These are phyloP conservation scores for Phialophora verrucosa DNA, from an alignment of 2,329 filamentous ascomycete genomes.

Conservation along the genomic window DNA sequence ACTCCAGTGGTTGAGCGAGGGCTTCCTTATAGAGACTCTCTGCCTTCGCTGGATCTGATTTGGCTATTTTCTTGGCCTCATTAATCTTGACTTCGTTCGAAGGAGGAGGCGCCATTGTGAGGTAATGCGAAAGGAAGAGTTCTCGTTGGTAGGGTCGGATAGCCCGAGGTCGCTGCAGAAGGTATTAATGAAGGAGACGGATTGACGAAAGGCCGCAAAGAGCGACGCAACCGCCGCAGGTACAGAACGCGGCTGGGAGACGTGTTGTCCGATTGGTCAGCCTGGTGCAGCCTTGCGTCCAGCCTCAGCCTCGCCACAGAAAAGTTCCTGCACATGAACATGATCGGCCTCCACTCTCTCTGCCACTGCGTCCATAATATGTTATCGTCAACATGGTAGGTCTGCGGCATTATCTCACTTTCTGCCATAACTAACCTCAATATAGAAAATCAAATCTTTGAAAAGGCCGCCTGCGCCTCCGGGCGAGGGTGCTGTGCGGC, in stretches of 20 bases:
- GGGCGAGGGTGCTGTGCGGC: slow-evolving; percentile 52
- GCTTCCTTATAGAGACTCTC: slow-evolving; percentile 89
- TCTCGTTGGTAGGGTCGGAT: neutral
- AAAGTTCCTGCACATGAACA: slow-evolving; percentile 15
- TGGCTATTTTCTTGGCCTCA: slow-evolving; percentile 84
- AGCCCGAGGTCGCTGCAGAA: neutral
- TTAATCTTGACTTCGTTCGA: slow-evolving; percentile 72
- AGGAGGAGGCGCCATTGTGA: slow-evolving; percentile 53
- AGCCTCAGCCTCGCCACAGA: slow-evolving; percentile 9
- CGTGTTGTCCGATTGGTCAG: slow-evolving; percentile 6
- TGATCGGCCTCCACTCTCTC: neutral
- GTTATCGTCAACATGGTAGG: slow-evolving; percentile 27
- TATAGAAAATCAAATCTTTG: slow-evolving; percentile 62
- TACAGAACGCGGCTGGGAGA: slow-evolving; percentile 17
- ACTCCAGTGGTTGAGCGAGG: slow-evolving; percentile 80
- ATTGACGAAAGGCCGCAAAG: slow-evolving; percentile 21
- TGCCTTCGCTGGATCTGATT: slow-evolving; percentile 80
- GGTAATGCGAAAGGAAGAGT: slow-evolving; percentile 1
- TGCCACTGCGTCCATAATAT: slow-evolving; percentile 1
- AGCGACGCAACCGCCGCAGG: slow-evolving; percentile 18
- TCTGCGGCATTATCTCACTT: neutral
- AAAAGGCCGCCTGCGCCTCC: slow-evolving; percentile 55
- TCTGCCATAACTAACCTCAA: neutral
- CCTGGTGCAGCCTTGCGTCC: slow-evolving; percentile 2
- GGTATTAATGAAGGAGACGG: neutral